Base-by-base conservation (phyloP, 495 filamentous ascomycete species). In the Pyrenopolyporus hunteri region DNA sequence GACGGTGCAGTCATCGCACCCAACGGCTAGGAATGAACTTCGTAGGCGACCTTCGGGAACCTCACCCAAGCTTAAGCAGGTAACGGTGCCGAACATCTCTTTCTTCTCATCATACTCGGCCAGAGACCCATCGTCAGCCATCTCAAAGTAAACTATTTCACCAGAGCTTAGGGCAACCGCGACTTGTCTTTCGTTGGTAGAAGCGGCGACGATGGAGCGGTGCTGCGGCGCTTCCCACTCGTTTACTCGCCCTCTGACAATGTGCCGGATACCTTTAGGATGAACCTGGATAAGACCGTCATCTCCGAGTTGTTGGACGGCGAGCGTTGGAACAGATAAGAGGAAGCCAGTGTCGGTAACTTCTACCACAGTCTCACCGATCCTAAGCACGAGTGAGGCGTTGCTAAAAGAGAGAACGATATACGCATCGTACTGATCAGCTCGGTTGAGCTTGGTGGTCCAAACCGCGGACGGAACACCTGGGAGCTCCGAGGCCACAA, bases 111-210 rank as follows among this genome's bases (percentile, higher is more conserved):
- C 92, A 60, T 96, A 96, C 74, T 98, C 93, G 23, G 92, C 91
- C 10, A 99, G 78, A 4, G 87, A 87, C 7, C 92, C 93, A 76
- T 98, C 93, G 1, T 84, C 81, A 69, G 96, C 95, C 87, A 96
- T 90, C 73, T 97, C 95, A 62, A 99, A 99, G 69, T 97, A 98
- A 14, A 94, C 90, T 51, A 99, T 94, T 70, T 99, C 94, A 8
- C 92, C 91, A 10, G 92, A 96, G 67, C 92, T 96, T 29, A 99
- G 76, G 11, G 93, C 94, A 33, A 99, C 87, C 0, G 92, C 92
- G 17, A 98, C 90, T 73, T 99, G 94, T 35, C 90, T 85, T 57
- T 93, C 87, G 65, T 99, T 99, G 6, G 94, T 92, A 3, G 94
- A 87, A 25, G 92, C 93, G n/a, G 95, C 92, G 31, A 97, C 91